These are phyloP conservation scores for Colletotrichum somersetense DNA, from an alignment of 2,329 filamentous ascomycete genomes.

Conservation along the genomic window DNA sequence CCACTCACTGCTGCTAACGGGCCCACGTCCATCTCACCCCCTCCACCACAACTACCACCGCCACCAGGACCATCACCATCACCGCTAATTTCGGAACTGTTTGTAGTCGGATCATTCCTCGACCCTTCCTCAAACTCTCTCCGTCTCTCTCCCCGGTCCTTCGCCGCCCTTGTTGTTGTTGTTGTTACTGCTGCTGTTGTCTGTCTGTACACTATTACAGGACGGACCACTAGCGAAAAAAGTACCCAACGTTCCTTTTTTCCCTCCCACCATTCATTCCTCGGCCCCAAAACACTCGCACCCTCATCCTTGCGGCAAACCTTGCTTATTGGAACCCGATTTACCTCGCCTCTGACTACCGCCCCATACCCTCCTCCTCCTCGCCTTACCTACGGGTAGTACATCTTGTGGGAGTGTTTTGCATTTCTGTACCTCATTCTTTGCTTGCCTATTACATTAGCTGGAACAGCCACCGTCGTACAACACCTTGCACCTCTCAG, in stretches of 20 bases:
- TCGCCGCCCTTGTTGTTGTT: background rate
- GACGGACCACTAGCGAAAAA: constrained; percentile 26
- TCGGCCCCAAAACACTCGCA: constrained; percentile 23
- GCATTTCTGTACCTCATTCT: constrained; percentile 25
- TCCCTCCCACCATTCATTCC: background rate
- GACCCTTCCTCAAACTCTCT: background rate
- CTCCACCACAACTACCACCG: background rate
- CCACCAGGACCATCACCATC: background rate
- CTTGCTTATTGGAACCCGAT: constrained; percentile 25
- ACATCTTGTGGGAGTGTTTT: constrained; percentile 24
- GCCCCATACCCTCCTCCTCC: constrained; percentile 1
- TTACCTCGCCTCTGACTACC: constrained; percentile 17
- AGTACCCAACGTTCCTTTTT: constrained; percentile 18
- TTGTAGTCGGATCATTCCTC: constrained; percentile 25
- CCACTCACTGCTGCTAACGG: background rate
- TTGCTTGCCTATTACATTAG: constrained; percentile 15
- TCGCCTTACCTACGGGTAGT: constrained; percentile 20
- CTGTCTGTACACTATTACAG: background rate
- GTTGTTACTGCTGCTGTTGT: background rate
- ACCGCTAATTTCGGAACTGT: background rate
- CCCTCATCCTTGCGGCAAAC: constrained; percentile 39
- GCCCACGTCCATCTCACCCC: background rate
- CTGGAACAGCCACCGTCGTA: constrained; percentile 37
- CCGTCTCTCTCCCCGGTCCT: background rate
- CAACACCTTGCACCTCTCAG: constrained; percentile 6